phyloP scores from a whole-genome alignment of 257 asterid genomes.

The Solanum tarapatanum region DNA sequence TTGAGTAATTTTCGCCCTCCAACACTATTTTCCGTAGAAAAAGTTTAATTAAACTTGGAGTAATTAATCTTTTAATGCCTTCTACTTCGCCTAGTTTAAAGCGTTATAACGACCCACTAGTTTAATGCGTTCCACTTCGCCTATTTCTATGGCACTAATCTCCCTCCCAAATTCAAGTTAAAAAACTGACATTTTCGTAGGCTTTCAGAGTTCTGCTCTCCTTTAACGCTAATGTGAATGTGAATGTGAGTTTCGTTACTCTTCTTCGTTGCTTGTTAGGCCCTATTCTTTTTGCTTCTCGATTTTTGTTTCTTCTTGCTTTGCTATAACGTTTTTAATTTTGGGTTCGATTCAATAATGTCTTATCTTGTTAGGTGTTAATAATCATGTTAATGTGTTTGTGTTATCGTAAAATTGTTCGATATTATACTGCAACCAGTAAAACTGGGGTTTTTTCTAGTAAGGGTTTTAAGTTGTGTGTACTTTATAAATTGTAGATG shows the following conservation, averaged over 20 bases:
- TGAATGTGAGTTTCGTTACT: neutral
- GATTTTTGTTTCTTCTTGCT: too few species aligned
- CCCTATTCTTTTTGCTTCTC: too few species aligned
- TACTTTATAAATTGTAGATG: neutral
- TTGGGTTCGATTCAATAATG: neutral
- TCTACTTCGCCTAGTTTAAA: too few species aligned
- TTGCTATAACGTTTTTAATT: neutral
- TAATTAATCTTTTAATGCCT: too few species aligned
- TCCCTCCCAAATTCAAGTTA: neutral
- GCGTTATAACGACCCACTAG: neutral
- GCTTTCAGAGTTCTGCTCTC: neutral
- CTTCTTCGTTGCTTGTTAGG: too few species aligned
- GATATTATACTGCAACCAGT: too few species aligned
- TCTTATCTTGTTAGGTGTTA: neutral
- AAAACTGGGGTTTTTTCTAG: neutral
- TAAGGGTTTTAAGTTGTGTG: neutral
- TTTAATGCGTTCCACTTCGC: neutral
- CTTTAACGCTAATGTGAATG: too few species aligned
- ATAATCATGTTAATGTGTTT: too few species aligned
- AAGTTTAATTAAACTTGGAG: neutral
- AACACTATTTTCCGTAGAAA: neutral
- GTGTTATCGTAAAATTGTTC: neutral
- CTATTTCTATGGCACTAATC: neutral
- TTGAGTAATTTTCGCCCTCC: neutral
- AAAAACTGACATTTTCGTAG: neutral